Evolutionary conservation across 169 alveolate species (phyloP), one percentile per base, ranked within the genome.

Genomic region (Toxoplasma gondii): DNA sequence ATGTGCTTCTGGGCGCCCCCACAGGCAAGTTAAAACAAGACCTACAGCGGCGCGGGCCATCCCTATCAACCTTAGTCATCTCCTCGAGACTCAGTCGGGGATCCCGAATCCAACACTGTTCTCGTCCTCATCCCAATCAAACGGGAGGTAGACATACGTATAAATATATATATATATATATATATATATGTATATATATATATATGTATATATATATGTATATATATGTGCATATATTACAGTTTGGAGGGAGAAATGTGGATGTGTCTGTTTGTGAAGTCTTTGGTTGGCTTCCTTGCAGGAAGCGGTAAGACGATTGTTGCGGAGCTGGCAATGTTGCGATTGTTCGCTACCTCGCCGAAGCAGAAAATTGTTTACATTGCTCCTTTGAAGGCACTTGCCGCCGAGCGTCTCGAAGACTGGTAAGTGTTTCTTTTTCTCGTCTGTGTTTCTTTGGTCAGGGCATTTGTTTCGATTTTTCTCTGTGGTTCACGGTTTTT

Each of bases 1-100:
- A 99, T 95, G 97, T 98, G 43, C 97, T 99, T 69, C 97, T 99
- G 38, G 99, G 99, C 34, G 99, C 99, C n/a, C 99, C 99, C 0
- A 99, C 99, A n/a, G 99, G 99, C 44, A 94, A 97, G 29, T 99
- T 99, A 39, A 99, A 99, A 97, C 99, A 99, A 31, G 88, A 91
- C 39, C 7, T 58, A 82, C 16, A 81, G 16, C 98, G 98, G 78
- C 91, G 43, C 67, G 36, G 34, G 74, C 7, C 0, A 12, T 12
- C 10, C n/a, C 2, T 0, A 29, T 80, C 27, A 90, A 0, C 43
- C 31, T 16, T 10, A 27, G 12, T n/a, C 43, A 4, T 31, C 27
- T 44, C n/a, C 41, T 0, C 31, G 9, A 31, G 24, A 67, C 19
- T 0, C 53, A 90, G 1, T 0, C 24, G n/a, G 16, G 27, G 38